Conservation (phyloP, 2,329 filamentous ascomycete genomes). For the Didymella arachidicola region DNA sequence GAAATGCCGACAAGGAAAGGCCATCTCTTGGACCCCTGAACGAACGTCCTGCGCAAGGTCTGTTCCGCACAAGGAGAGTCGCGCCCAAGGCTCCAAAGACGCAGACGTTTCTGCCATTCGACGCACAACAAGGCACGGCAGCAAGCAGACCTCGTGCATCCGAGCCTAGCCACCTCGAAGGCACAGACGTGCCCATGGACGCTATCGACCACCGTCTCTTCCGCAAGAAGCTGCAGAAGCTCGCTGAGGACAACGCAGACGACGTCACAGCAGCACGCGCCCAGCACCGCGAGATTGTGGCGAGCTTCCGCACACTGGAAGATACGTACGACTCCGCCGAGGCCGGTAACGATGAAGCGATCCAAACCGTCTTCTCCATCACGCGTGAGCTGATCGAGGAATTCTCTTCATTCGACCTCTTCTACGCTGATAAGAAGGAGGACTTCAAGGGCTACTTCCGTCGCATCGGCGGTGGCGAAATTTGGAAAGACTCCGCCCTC, state of each 20-base stretch:
- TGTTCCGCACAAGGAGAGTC: conserved; percentile 39
- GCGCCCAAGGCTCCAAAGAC: conserved; percentile 29
- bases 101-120: conserved; percentile 42
- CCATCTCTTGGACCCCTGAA: conserved; percentile 29
- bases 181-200: conserved; percentile 40
- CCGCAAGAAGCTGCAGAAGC: conserved; percentile 37
- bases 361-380: conserved; percentile 66
- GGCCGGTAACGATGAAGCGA: conserved; percentile 58
- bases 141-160: conserved; percentile 2
- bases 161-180: conserved; percentile 33
- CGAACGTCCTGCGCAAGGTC: conserved; percentile 39
- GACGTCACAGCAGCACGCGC: conserved; percentile 54
- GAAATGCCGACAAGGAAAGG: conserved; percentile 24
- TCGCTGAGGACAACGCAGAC: conserved; percentile 37
- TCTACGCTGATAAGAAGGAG: conserved; percentile 62
- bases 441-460: conserved; percentile 50
- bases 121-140: conserved; percentile 16
- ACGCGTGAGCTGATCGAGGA: conserved; percentile 66
- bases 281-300: conserved; percentile 50
- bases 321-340: conserved; percentile 54
- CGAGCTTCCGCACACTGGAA: conserved; percentile 56
- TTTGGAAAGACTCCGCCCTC: conserved; percentile 47
- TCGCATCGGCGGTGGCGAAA: conserved; percentile 40
- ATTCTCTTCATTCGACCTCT: conserved; percentile 66
- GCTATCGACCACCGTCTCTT: conserved; percentile 42